Percentiles rank a stretch among this genome's conserved stretches.
Conservation (phyloP, 2,329 filamentous ascomycete genomes). For the Lachnellula arida region DNA sequence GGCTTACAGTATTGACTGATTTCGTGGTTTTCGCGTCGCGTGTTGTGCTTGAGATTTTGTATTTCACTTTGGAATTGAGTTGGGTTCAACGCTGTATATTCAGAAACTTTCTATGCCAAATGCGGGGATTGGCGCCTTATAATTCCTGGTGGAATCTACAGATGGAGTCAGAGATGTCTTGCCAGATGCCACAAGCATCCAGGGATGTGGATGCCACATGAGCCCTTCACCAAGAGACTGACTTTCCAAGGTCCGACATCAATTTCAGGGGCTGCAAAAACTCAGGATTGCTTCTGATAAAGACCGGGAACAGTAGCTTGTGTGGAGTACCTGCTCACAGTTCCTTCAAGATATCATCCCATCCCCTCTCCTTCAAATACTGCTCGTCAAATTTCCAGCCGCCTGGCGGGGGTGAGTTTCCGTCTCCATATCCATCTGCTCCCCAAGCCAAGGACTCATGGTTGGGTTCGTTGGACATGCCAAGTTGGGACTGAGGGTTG, state of each 20-base stretch:
- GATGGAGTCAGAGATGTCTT: neutral
- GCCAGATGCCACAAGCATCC: neutral
- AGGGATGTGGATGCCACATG: too few species aligned
- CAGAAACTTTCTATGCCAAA: neutral
- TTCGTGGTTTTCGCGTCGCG: neutral
- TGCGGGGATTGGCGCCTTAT: neutral
- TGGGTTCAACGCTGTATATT: neutral
- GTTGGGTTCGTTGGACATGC: too few species aligned
- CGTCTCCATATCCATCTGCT: neutral
- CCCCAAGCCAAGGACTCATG: neutral
- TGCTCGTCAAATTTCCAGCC: neutral
- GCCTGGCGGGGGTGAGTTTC: too few species aligned
- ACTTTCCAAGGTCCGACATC: too few species aligned
- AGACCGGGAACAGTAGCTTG: too few species aligned
- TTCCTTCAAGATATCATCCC: neutral
- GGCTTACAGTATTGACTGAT: neutral
- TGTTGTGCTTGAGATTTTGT: neutral
- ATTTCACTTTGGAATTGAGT: neutral
- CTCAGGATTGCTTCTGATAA: too few species aligned
- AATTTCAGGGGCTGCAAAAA: too few species aligned
- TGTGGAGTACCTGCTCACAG: too few species aligned
- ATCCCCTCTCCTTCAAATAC: neutral
- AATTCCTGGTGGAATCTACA: neutral
- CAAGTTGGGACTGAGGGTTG: too few species aligned
- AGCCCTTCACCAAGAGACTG: too few species aligned